These are phyloP conservation scores for Malus hybrid DNA, from an alignment of 331 rosid genomes.

Conservation along the genomic window DNA sequence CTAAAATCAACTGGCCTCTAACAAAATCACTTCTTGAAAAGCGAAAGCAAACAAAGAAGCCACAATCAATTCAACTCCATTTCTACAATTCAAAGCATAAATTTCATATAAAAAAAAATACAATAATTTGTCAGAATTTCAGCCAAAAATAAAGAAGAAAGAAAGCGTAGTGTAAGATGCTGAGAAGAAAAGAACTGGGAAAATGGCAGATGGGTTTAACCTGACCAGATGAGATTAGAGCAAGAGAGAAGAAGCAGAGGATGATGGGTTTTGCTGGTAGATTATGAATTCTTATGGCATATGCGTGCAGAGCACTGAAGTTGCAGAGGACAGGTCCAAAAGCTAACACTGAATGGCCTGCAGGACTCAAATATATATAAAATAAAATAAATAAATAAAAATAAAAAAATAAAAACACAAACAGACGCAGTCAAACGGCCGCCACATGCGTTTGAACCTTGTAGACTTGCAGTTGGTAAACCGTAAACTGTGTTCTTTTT, in stretches of 20 bases:
- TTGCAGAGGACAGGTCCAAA: not conserved
- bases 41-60: not conserved
- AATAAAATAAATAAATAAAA: no score
- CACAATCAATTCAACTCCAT: not conserved
- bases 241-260: not conserved
- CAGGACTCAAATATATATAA: not conserved
- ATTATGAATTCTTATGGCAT: not conserved
- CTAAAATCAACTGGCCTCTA: not conserved
- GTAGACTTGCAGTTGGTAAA: not conserved
- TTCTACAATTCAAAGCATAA: not conserved
- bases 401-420: no score
- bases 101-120: not conserved
- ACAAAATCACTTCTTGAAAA: not conserved
- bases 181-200: constrained; percentile 32
- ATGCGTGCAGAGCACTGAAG: not conserved
- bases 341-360: not conserved
- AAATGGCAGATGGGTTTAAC: not conserved
- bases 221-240: not conserved
- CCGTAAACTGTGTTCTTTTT: not conserved
- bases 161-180: not conserved
- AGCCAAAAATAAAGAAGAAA: not conserved
- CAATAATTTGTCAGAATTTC: not conserved
- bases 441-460: not conserved
- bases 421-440: not conserved
- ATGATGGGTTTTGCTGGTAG: not conserved